Evolutionary conservation across 164 flowering plant species (phyloP).

Genomic region (Macadamia tetraphylla): DNA sequence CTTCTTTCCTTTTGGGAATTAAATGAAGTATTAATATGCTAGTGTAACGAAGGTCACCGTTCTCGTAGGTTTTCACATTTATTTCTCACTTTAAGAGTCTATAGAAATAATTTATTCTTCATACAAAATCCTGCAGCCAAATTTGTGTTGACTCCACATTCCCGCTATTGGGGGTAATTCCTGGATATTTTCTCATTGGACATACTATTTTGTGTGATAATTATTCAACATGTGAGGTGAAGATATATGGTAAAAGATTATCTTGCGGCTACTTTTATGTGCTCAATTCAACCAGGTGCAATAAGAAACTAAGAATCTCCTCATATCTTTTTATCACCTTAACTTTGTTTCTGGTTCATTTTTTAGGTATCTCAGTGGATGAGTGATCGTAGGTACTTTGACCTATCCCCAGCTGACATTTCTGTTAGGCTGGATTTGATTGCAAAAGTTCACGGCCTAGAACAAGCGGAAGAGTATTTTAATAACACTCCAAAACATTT

Average conservation of each 20-base stretch:
- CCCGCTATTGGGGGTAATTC: too few relatives aligned
- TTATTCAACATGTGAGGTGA: background rate
- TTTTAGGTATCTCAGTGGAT: constrained; percentile 52
- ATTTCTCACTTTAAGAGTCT: too few relatives aligned
- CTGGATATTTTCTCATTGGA: background rate
- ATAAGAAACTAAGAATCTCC: background rate
- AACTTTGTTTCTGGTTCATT: background rate
- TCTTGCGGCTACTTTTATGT: background rate
- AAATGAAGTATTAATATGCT: too few relatives aligned
- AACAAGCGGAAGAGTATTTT: constrained; percentile 38
- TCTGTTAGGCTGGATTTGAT: constrained; percentile 34
- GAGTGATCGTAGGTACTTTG: constrained; percentile 22
- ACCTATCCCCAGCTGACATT: constrained; percentile 18
- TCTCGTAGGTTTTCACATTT: too few relatives aligned
- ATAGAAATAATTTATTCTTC: too few relatives aligned
- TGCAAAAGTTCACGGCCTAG: constrained; percentile 31
- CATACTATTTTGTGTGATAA: background rate
- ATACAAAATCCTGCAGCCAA: too few relatives aligned
- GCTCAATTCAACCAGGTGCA: background rate
- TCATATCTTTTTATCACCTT: background rate
- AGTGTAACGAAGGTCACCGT: too few relatives aligned
- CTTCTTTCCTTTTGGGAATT: too few relatives aligned
- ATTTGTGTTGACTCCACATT: too few relatives aligned
- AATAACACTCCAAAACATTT: constrained; percentile 14
- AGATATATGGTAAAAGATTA: background rate